phyloP scores from a whole-genome alignment of 129 eudicot species.

The Helichrysum umbraculigerum region DNA sequence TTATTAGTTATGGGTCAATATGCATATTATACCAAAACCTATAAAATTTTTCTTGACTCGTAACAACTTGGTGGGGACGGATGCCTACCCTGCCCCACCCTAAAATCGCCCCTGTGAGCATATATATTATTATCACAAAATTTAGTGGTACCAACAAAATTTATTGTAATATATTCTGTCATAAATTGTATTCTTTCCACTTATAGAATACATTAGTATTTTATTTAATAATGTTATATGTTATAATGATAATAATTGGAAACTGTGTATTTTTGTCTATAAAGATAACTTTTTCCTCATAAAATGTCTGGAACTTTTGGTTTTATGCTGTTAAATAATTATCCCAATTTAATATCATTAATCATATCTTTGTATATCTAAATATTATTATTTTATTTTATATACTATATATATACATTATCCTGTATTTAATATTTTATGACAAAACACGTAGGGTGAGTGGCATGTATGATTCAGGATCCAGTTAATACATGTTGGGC shows the following conservation, averaged over 20 bases:
- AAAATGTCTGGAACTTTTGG: neutral
- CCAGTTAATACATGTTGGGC: no score
- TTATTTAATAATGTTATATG: neutral
- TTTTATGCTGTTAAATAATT: neutral
- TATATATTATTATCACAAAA: neutral
- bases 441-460: neutral
- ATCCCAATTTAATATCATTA: neutral
- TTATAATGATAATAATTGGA: neutral
- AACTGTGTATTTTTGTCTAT: neutral
- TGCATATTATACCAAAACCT: no score
- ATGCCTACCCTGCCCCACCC: no score
- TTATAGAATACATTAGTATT: neutral
- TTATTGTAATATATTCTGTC: neutral
- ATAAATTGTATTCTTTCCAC: neutral
- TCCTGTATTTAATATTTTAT: neutral
- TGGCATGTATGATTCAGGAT: neutral
- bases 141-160: neutral
- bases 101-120: neutral
- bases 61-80: no score
- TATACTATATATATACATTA: neutral
- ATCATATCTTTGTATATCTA: neutral
- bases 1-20: no score
- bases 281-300: no score
- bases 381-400: neutral
- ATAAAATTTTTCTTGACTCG: no score